These are phyloP conservation scores for Kwoniella mangroviensis DNA, from an alignment of 768 basidiomycete species.

Conservation along the genomic window DNA sequence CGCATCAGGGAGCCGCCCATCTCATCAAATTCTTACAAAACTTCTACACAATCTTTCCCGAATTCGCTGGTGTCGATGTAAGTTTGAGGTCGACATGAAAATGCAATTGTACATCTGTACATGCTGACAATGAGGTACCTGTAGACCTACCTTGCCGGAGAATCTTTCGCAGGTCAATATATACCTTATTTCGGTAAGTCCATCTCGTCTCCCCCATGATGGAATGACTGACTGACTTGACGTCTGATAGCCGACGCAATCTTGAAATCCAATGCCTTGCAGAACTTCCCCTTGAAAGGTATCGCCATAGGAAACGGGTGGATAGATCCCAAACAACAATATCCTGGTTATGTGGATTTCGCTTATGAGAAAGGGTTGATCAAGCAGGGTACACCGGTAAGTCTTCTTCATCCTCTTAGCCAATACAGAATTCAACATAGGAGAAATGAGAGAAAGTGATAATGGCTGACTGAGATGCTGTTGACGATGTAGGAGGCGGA, in stretches of 20 bases:
- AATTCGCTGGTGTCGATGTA: conserved; percentile 80
- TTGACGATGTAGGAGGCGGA: conserved; percentile 65
- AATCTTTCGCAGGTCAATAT: conserved; percentile 96
- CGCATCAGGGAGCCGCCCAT: conserved; percentile 70
- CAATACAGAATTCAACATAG: not conserved
- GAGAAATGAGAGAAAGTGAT: too few relatives aligned
- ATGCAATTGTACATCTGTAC: too few relatives aligned
- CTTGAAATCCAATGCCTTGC: conserved; percentile 63
- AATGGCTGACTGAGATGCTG: too few relatives aligned
- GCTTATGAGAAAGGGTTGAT: conserved; percentile 77
- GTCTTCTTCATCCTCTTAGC: conserved; percentile 29
- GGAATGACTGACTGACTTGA: not conserved
- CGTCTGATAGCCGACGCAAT: conserved; percentile 71
- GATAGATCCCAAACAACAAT: conserved; percentile 89
- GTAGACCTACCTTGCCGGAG: conserved; percentile 93
- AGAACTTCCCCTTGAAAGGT: conserved; percentile 72
- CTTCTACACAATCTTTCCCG: conserved; percentile 90
- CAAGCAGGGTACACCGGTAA: conserved; percentile 71
- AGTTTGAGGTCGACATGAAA: conserved; percentile 54
- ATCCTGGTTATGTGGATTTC: conserved; percentile 86
- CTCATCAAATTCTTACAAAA: conserved; percentile 82
- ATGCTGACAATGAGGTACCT: not conserved
- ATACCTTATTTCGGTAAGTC: conserved; percentile 87
- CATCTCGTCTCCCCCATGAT: conserved; percentile 14
- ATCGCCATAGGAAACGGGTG: conserved; percentile 96